Evolutionary conservation across 495 filamentous ascomycete species (phyloP).

Genomic region (Haplographium delicatum): DNA sequence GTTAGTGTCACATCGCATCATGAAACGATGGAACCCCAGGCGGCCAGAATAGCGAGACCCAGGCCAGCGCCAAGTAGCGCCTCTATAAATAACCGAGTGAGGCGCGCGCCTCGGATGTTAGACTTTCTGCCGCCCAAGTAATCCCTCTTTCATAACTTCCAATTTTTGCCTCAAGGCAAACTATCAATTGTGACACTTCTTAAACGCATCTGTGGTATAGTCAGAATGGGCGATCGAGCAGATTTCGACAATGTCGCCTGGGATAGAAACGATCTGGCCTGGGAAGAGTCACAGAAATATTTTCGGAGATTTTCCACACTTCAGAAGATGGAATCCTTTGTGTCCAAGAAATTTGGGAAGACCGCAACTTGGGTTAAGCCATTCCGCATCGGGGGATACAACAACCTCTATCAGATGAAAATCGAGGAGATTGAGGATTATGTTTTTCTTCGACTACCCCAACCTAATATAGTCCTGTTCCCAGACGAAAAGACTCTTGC

Average conservation of each 20-base stretch:
- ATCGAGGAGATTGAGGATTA: conserved; percentile 4
- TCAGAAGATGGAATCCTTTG: conserved; percentile 9
- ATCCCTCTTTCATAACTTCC: no score
- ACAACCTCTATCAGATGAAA: conserved; percentile 7
- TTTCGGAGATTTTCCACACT: conserved; percentile 7
- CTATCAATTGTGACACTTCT: no score
- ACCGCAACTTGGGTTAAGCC: conserved; percentile 13
- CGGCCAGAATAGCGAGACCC: background rate
- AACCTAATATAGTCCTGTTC: conserved; percentile 20
- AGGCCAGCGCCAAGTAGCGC: background rate
- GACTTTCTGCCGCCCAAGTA: no score
- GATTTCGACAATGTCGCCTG: conserved; percentile 28
- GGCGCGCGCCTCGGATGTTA: no score
- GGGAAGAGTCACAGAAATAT: conserved; percentile 21
- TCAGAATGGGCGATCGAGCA: no score
- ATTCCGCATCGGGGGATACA: conserved; percentile 26
- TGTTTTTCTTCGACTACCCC: conserved; percentile 13
- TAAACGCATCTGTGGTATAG: no score
- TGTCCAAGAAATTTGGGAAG: conserved; percentile 17
- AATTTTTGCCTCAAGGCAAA: no score
- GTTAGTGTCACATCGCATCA: background rate
- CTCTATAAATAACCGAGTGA: background rate
- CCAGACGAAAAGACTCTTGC: conserved; percentile 34
- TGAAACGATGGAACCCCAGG: background rate
- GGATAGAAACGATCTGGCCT: conserved; percentile 27